These are phyloP conservation scores for Sclerotinia subarctica DNA, from an alignment of 2,329 filamentous ascomycete genomes.

Conservation along the genomic window DNA sequence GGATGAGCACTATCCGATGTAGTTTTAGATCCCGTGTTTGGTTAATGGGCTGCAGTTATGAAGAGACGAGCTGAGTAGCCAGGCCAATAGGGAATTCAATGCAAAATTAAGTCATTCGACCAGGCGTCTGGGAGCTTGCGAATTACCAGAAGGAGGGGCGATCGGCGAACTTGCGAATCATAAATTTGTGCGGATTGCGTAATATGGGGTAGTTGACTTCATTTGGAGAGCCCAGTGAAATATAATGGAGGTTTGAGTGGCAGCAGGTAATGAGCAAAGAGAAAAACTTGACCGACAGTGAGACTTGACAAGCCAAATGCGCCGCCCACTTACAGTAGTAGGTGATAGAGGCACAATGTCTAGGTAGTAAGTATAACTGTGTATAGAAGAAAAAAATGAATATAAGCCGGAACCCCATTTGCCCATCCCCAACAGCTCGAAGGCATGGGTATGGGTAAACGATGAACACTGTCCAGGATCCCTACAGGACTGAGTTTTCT, in stretches of 20 bases:
- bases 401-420: not conserved
- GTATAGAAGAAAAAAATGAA: not conserved
- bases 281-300: not conserved
- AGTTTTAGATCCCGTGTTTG: conserved; percentile 11
- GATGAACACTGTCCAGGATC: conserved; percentile 7
- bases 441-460: not conserved
- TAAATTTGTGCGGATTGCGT: conserved; percentile 1
- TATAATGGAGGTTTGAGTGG: conserved; percentile 1
- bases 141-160: not conserved
- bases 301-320: conserved; percentile 4
- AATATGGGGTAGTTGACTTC: not conserved
- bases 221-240: not conserved
- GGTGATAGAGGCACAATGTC: not conserved
- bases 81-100: conserved; percentile 11
- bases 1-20: not conserved
- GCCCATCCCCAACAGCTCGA: not conserved
- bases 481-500: not conserved
- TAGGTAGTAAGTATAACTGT: not conserved
- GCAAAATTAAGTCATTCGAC: conserved; percentile 8
- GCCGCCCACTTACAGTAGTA: not conserved
- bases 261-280: conserved; percentile 1
- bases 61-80: conserved; percentile 2
- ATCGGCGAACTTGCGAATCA: conserved; percentile 2
- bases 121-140: conserved; percentile 4
- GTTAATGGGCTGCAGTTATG: conserved; percentile 8